A percentile compares a stretch with the other conserved stretches of the same genome.
phyloP scores from a whole-genome alignment of 2,329 filamentous ascomycete genomes.

The Trichoderma sp. region DNA sequence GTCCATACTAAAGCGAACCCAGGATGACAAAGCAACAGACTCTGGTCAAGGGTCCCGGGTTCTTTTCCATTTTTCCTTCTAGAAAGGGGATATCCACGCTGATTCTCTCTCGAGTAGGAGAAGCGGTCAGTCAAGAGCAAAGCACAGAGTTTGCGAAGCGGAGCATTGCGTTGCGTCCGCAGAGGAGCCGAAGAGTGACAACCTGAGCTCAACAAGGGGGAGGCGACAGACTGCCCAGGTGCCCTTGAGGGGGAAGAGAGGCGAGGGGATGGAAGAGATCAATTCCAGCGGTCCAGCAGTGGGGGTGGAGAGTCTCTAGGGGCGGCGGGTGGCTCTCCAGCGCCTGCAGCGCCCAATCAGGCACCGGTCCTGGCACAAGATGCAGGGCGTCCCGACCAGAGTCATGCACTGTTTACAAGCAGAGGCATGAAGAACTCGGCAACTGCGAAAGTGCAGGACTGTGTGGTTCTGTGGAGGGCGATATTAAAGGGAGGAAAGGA shows the following conservation, averaged over 20 bases:
- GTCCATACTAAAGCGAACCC: background rate
- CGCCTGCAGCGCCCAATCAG: conserved; percentile 25
- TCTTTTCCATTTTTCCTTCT: background rate
- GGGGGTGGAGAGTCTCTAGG: conserved; percentile 23
- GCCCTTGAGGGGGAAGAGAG: background rate
- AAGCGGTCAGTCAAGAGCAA: conserved; percentile 24
- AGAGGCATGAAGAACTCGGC: conserved; percentile 10
- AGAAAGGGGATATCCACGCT: conserved; percentile 1
- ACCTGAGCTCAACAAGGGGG: too few relatives aligned
- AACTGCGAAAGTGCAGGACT: background rate
- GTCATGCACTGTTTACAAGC: conserved; percentile 23
- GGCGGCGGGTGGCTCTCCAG: conserved; percentile 1
- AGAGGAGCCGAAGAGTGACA: conserved; percentile 10
- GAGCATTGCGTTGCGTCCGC: conserved; percentile 20
- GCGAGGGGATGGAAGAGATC: background rate
- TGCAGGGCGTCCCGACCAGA: conserved; percentile 14
- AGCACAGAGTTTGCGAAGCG: conserved; percentile 8
- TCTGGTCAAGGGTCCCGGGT: background rate
- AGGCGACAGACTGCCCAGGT: background rate
- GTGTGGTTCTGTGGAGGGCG: background rate
- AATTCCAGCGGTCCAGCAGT: conserved; percentile 20
- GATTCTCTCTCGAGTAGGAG: conserved; percentile 17
- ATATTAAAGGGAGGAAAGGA: background rate
- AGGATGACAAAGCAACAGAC: conserved; percentile 6
- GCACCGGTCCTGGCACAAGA: conserved; percentile 18